Percentiles rank a stretch among this genome's conserved stretches.
Evolutionary conservation across 352 stramenopile species (phyloP).

Genomic region (Pythium phragmitis): DNA sequence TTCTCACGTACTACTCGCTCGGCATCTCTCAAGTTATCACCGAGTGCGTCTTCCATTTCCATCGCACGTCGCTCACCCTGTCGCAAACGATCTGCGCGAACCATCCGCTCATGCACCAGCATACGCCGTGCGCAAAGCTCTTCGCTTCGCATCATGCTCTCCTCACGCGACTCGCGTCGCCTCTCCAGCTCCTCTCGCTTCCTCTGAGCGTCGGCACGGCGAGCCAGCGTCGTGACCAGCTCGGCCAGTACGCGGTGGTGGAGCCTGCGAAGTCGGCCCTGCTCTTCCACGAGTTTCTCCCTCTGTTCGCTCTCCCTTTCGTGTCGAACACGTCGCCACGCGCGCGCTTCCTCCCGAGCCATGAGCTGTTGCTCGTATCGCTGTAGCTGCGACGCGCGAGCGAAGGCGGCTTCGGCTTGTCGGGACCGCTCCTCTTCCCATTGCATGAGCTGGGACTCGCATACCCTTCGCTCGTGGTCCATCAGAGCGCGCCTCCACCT

Average conservation of each 20-base stretch:
- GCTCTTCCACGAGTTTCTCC: conserved; percentile 28
- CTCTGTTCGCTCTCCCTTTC: conserved; percentile 9
- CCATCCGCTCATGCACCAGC: conserved; percentile 23
- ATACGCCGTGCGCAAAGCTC: conserved; percentile 35
- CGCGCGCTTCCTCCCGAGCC: conserved; percentile 18
- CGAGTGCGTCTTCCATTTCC: conserved; percentile 35
- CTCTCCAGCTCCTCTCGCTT: conserved; percentile 22
- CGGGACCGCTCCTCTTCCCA: conserved; percentile 11
- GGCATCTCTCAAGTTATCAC: conserved; percentile 3
- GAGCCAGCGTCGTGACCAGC: conserved; percentile 20
- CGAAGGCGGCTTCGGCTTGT: not conserved
- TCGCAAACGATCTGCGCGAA: conserved; percentile 24
- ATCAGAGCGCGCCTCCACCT: not conserved
- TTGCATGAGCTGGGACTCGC: not conserved
- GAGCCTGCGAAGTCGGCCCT: conserved; percentile 19
- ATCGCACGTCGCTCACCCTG: conserved; percentile 31
- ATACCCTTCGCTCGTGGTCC: not conserved
- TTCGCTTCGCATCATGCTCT: conserved; percentile 48
- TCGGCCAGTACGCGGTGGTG: conserved; percentile 34
- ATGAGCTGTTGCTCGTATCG: conserved; percentile 5
- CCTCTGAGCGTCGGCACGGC: conserved; percentile 21
- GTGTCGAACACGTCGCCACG: conserved; percentile 1
- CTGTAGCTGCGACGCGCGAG: not conserved
- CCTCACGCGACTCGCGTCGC: conserved; percentile 35
- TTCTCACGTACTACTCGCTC: conserved; percentile 8